Evolutionary conservation across 192 early-diverging fungal species (phyloP), one percentile per base, ranked within the genome.

Genomic region (Entomortierella lignicola): DNA sequence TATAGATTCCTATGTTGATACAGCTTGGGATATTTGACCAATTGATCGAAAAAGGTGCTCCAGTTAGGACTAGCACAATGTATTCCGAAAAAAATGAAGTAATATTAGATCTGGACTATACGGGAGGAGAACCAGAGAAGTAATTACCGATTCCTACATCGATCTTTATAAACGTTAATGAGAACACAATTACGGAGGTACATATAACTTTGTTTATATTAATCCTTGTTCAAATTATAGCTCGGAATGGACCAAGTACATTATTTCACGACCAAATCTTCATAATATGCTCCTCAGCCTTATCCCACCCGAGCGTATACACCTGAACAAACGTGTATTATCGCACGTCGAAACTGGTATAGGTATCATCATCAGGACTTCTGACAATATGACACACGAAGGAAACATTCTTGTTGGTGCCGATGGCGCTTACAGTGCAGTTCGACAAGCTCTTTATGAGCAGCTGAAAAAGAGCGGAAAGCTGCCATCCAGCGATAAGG

Each of bases 321-420:
- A 59, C 8, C 11, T 73, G 15, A 30, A 43, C 48, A 65, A 73
- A 10, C 62, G 62, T 7, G 63, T 65, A 3, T 23, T 73, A 3
- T 51, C 63, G 2, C 26, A 60, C 57, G 17, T 41, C 44, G 39
- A 60, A 15, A 26, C 39, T 1, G 37, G 25, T 7, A 44, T 39
- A 31, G 60, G 60, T 11, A 55, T 67, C 4, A 41, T 67, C 26
- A 67, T 67, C 42, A 41, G 66, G 17, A 67, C 66, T 5, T 55
- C 41, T 27, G 66, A 67, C 37, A 52, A 52, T 4, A 56, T 39
- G 31, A 44, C 55, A n/a, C 66, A 67, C 26, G 42, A 67, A 21
- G 66, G 55, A 13, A 52, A 67, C 4, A 67, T 67, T 13, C 66
- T 67, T 6, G 37, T 70, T 26, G 68, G 68, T 10, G 44, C 58